Evolutionary conservation across 768 basidiomycete genomes (phyloP).

Genomic region (Mycena amicta): DNA sequence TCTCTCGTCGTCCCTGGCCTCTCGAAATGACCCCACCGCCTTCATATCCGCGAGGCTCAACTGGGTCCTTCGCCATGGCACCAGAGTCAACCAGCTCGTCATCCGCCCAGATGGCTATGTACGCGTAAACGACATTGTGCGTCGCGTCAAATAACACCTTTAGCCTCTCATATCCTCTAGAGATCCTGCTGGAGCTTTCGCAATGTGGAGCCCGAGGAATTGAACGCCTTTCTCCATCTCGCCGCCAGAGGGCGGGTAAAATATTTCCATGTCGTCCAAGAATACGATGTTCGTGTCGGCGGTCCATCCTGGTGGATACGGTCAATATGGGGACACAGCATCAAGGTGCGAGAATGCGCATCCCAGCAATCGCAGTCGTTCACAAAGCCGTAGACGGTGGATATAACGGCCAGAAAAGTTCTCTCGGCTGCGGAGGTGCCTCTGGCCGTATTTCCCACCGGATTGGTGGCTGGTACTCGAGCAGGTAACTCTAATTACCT

Average conservation of each 20-base stretch:
- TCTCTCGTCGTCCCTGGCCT: background rate
- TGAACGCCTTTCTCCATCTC: constrained; percentile 19
- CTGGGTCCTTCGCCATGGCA: constrained; percentile 78
- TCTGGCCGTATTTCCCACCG: constrained; percentile 1
- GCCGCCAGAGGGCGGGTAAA: constrained; percentile 15
- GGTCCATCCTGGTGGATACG: constrained; percentile 31
- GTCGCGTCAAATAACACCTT: background rate
- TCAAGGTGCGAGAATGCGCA: constrained; percentile 6
- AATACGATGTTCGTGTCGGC: constrained; percentile 23
- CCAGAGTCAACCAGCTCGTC: constrained; percentile 55
- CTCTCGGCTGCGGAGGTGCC: background rate
- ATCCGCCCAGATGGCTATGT: constrained; percentile 80
- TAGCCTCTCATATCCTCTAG: background rate
- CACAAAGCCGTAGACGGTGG: background rate
- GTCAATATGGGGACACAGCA: constrained; percentile 24
- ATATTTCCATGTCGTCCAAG: constrained; percentile 30
- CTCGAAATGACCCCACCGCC: background rate
- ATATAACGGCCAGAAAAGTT: background rate
- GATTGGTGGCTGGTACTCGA: background rate
- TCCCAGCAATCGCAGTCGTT: background rate
- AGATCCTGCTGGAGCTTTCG: background rate
- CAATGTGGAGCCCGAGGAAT: background rate
- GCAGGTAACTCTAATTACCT: background rate
- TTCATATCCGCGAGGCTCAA: constrained; percentile 5
- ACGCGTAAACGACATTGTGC: constrained; percentile 70